These are phyloP conservation scores for Neurospora pannonica DNA, from an alignment of 495 filamentous ascomycete genomes.

Conservation along the genomic window DNA sequence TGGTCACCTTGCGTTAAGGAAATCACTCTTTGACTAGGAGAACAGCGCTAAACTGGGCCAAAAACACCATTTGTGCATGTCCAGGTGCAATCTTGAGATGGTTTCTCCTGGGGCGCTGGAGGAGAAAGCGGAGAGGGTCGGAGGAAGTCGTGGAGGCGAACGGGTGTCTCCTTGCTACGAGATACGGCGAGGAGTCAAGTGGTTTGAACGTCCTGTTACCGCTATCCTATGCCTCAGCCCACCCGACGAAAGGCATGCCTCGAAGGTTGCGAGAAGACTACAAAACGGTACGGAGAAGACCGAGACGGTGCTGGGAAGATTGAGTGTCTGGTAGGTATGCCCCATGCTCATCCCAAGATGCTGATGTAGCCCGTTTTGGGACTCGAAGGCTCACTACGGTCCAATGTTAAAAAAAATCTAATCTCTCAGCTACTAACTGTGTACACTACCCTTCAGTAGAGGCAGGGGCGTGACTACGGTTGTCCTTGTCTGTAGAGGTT, in stretches of 20 bases:
- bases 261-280: background rate
- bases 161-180: background rate
- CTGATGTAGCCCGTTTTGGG: background rate
- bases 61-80: background rate
- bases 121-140: background rate
- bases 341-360: background rate
- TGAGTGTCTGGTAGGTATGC: background rate
- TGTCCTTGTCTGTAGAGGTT: background rate
- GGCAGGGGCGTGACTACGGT: background rate
- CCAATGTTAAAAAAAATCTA: background rate
- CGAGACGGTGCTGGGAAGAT: background rate
- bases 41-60: background rate
- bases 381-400: background rate
- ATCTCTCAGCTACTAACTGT: background rate
- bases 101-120: background rate
- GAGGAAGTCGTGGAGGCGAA: background rate
- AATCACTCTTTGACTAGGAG: background rate
- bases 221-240: background rate
- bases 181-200: background rate
- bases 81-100: background rate
- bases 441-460: background rate
- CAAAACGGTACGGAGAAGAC: background rate
- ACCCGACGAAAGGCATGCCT: background rate
- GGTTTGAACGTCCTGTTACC: background rate
- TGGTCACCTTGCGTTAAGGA: background rate